These are phyloP conservation scores for Lodderomyces beijingensis DNA, from an alignment of 1,139 yeast genomes.

Conservation along the genomic window DNA sequence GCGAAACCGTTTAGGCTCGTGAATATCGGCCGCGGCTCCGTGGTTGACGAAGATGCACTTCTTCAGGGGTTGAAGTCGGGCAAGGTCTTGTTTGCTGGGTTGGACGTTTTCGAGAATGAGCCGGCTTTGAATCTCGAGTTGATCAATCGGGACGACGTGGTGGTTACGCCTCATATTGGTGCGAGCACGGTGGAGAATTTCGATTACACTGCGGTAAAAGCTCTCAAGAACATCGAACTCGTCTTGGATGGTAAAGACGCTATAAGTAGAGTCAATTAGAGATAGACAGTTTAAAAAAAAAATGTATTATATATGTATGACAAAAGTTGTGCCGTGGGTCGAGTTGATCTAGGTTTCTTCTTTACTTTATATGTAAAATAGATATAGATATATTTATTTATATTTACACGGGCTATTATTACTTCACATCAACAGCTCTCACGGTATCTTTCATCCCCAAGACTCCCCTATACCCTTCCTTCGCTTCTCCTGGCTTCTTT, in stretches of 20 bases:
- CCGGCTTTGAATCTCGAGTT: constrained; percentile 54
- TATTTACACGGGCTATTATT: no score
- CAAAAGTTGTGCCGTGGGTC: no score
- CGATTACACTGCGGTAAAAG: constrained; percentile 44
- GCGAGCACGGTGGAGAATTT: constrained; percentile 58
- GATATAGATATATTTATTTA: neutral
- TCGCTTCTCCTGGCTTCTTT: constrained; percentile 25
- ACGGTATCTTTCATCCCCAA: constrained; percentile 2
- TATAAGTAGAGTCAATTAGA: constrained; percentile 35
- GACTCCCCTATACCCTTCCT: constrained; percentile 4
- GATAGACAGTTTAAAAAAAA: neutral
- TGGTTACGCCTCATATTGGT: constrained; percentile 74
- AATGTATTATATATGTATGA: neutral
- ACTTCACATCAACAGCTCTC: no score
- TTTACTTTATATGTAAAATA: neutral
- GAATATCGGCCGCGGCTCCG: constrained; percentile 73
- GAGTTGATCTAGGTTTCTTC: constrained; percentile 1
- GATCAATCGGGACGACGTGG: constrained; percentile 57
- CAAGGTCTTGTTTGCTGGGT: constrained; percentile 66
- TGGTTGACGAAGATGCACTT: constrained; percentile 72
- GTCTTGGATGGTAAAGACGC: constrained; percentile 30
- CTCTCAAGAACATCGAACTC: constrained; percentile 43
- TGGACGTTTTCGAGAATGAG: constrained; percentile 76
- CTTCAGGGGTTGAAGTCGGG: constrained; percentile 65
- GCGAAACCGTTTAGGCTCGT: constrained; percentile 57